phyloP scores from a whole-genome alignment of 2,329 filamentous ascomycete species.

The Sclerotiophoma versabilis region DNA sequence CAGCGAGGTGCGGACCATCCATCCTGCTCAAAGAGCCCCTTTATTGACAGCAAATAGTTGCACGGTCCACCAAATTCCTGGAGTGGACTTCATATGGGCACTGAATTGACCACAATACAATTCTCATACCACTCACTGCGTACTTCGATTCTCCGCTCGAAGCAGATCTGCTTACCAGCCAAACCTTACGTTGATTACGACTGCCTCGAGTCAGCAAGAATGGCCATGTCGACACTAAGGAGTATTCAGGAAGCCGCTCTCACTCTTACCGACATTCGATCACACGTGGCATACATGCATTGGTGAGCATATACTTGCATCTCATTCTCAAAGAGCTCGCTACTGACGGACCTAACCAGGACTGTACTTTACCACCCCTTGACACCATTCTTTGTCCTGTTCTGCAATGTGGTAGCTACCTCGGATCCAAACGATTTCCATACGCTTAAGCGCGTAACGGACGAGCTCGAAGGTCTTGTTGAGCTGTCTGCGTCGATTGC shows the following conservation, averaged over 20 bases:
- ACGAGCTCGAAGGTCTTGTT: conserved; percentile 22
- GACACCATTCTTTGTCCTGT: conserved; percentile 32
- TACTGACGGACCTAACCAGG: conserved; percentile 12
- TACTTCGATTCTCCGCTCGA: conserved; percentile 28
- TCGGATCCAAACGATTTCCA: conserved; percentile 22
- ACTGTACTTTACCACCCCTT: conserved; percentile 31
- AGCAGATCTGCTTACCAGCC: conserved; percentile 24
- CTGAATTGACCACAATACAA: conserved; percentile 27
- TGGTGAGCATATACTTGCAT: conserved; percentile 14
- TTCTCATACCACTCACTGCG: conserved; percentile 33
- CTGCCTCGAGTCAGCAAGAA: conserved; percentile 22
- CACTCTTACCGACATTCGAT: conserved; percentile 17
- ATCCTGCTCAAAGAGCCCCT: neutral
- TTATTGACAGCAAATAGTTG: conserved; percentile 10
- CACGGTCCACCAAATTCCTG: conserved; percentile 23
- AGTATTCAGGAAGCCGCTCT: conserved; percentile 21
- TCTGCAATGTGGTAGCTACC: conserved; percentile 31
- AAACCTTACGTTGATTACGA: conserved; percentile 18
- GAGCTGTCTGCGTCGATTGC: conserved; percentile 13
- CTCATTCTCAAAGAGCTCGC: neutral
- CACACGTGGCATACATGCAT: conserved; percentile 27
- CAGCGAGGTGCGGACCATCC: conserved; percentile 9
- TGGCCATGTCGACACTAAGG: conserved; percentile 26
- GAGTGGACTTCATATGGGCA: conserved; percentile 22
- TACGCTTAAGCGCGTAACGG: conserved; percentile 21